Evolutionary conservation across 768 basidiomycete genomes (phyloP).

Genomic region (Termitomyces sp.): DNA sequence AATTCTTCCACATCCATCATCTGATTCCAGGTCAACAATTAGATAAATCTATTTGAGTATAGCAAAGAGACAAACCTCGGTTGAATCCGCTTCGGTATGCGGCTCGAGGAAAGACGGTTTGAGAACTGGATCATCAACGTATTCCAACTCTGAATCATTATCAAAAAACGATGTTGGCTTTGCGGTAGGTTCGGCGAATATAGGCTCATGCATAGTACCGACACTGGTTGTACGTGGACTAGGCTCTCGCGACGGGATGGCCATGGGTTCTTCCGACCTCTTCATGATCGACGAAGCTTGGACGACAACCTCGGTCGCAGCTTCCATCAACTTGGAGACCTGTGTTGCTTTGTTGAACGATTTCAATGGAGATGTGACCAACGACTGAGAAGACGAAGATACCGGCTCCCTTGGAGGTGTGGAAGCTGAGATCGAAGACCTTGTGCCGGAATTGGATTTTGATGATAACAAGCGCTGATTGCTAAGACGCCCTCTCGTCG

Average conservation of each 20-base stretch:
- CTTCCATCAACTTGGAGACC: not conserved
- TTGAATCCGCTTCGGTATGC: not conserved
- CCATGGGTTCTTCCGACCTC: not conserved
- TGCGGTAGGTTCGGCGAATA: not conserved
- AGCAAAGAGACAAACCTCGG: constrained; percentile 4
- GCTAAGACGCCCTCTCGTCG: not conserved
- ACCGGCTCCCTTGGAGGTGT: not conserved
- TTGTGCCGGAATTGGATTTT: not conserved
- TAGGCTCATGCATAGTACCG: not conserved
- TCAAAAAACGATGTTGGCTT: not conserved
- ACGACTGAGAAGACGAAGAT: not conserved
- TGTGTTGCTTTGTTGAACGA: not conserved
- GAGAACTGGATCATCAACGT: constrained; percentile 5
- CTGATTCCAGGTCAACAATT: not conserved
- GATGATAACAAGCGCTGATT: not conserved
- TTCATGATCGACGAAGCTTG: too few species aligned
- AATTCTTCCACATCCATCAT: constrained; percentile 14
- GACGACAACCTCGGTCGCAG: not conserved
- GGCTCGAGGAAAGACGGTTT: not conserved
- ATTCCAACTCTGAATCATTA: constrained; percentile 9
- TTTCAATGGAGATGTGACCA: not conserved
- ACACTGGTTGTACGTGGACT: not conserved
- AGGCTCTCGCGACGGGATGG: not conserved
- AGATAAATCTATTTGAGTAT: not conserved
- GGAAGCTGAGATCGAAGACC: not conserved